Base-by-base conservation (phyloP, 345 rosid species). In the Eucalyptus virginea region DNA sequence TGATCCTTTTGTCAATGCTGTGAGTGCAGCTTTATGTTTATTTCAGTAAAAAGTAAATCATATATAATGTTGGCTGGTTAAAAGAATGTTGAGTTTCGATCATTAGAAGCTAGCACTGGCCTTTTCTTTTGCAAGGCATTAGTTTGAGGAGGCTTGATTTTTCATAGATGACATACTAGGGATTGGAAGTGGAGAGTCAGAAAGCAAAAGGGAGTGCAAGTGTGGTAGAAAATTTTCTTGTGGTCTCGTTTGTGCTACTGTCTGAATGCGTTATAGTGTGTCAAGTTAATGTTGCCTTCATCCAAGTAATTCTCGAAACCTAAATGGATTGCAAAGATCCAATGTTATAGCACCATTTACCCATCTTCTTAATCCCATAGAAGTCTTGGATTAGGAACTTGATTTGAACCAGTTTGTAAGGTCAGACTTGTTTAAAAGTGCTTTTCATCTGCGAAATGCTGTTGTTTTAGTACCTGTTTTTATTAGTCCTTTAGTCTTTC, bases 1-100 rank as follows among this genome's bases (percentile, higher is more conserved):
- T 89, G 94, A 94, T 90, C 97, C 97, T 87, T 96, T 98, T 90
- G 90, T 98, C 81, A 94, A 52, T 88, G 95, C 98, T 81, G 99
- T 98, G 95, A 96, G 99, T 95, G 62, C 60, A 87, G 88, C 65
- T 89, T 81, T 88, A 81, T 87, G 87, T 91, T 51, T 19, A 15
- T 67, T 81, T 88, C 89, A 32, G 18, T 81, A 5, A 19, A 11
- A 81, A 24, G 52, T 60, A 52, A 24, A 56, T 60, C 88, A 34
- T 87, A 15, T 37, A 9, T 54, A 77, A 77, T 77, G 30, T 77
- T 77, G 9, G 28, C 85, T 77, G 18, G 47, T 34, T 23, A 6
- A 86, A 86, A 28, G 47, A 40, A 77, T 77, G 28, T 77, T 77
- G 47, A 77, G 47, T 77, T 77, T 40, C 3, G 6, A 37, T 77